A percentile compares a stretch with the other conserved stretches of the same genome.
Evolutionary conservation across 2,329 filamentous ascomycete species (phyloP).

Genomic region (Pseudogymnoascus pannorum): DNA sequence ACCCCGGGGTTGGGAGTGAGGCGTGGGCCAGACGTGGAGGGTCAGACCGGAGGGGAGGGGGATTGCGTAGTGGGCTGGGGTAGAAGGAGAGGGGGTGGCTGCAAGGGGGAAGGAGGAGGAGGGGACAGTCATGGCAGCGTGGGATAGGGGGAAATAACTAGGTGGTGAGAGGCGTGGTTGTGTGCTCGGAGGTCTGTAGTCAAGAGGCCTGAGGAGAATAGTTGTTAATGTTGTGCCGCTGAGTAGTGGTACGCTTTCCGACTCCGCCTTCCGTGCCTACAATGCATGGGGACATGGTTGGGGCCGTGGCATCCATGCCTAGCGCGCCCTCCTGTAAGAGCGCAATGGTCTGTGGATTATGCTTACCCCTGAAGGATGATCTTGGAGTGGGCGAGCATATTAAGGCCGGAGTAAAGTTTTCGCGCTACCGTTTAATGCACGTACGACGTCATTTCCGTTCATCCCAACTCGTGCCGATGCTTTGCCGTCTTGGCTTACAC

Average conservation of each 20-base stretch:
- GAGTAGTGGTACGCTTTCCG: too few species aligned
- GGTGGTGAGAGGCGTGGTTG: too few species aligned
- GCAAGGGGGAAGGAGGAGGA: too few species aligned
- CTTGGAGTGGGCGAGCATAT: background rate
- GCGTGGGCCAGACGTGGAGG: background rate
- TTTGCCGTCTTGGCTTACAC: background rate
- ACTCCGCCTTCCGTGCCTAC: too few species aligned
- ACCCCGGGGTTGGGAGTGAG: background rate
- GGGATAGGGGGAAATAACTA: too few species aligned
- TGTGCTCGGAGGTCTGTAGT: too few species aligned
- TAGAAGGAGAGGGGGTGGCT: too few species aligned
- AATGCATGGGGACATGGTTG: background rate
- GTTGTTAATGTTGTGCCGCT: too few species aligned
- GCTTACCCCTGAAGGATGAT: background rate
- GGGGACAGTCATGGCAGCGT: too few species aligned
- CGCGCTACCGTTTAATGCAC: background rate
- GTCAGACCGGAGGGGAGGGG: background rate
- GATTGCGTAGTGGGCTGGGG: too few species aligned
- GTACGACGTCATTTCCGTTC: background rate
- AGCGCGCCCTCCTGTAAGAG: background rate
- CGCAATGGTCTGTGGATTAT: background rate
- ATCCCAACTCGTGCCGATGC: background rate
- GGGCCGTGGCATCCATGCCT: background rate
- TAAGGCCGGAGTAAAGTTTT: background rate
- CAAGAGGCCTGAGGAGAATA: too few species aligned